A percentile compares a stretch with the other conserved stretches of the same genome.
Evolutionary conservation across 495 filamentous ascomycete genomes (phyloP).

Genomic region (Trichoderma orchidacearum): DNA sequence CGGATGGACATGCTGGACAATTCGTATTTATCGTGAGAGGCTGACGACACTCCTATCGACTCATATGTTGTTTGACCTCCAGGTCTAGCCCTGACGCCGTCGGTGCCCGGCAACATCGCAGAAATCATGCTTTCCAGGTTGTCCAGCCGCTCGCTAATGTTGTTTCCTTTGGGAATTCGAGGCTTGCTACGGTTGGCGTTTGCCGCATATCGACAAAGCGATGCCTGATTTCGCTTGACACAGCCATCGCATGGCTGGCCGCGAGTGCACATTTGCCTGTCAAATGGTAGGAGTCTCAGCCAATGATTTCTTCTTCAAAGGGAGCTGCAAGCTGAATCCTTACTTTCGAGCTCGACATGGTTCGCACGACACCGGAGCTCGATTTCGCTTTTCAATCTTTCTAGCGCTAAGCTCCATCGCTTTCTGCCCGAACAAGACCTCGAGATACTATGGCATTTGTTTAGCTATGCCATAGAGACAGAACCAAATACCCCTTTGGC

Average conservation of each 20-base stretch:
- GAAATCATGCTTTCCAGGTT: conserved; percentile 18
- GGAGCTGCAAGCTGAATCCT: conserved; percentile 1
- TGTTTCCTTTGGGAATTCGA: conserved; percentile 5
- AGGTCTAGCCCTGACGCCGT: neutral
- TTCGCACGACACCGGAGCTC: conserved; percentile 12
- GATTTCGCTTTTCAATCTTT: conserved; percentile 6
- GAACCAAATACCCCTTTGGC: no score
- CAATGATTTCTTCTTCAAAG: neutral
- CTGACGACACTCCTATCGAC: neutral
- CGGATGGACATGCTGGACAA: neutral
- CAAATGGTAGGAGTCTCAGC: neutral
- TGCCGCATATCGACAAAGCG: conserved; percentile 14
- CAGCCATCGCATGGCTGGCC: conserved; percentile 19
- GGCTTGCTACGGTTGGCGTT: conserved; percentile 10
- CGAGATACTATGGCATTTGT: no score
- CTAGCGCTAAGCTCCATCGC: conserved; percentile 2
- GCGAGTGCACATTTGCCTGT: conserved; percentile 21
- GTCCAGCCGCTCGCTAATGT: conserved; percentile 14
- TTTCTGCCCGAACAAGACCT: no score
- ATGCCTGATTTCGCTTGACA: conserved; percentile 9
- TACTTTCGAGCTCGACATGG: conserved; percentile 14
- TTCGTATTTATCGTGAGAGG: neutral
- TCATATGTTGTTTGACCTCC: no score
- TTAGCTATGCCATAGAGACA: no score
- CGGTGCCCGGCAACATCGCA: conserved; percentile 8